These are phyloP conservation scores for Eucalyptus sp. DNA, from an alignment of 345 rosid species.

Conservation along the genomic window DNA sequence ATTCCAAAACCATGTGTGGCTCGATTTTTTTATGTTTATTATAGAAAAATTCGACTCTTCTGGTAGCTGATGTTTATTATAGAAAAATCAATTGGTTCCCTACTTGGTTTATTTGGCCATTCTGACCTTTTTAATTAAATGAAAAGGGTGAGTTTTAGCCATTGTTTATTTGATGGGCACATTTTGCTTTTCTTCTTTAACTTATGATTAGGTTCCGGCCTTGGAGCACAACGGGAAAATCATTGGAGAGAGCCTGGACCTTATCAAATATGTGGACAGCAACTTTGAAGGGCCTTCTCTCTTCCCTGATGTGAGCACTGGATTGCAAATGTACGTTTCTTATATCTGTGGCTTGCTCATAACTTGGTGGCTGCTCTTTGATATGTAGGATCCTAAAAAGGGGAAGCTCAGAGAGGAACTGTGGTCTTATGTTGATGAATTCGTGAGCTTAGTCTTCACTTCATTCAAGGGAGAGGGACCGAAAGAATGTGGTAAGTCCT, in stretches of 20 bases:
- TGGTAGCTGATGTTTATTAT: neutral
- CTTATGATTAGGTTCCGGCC: slow-evolving; percentile 55
- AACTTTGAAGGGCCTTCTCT: slow-evolving; percentile 85
- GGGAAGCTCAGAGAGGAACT: slow-evolving; percentile 53
- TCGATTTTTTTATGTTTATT: neutral
- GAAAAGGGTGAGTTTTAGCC: neutral
- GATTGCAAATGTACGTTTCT: neutral
- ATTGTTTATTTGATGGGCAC: neutral
- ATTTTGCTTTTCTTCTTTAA: neutral
- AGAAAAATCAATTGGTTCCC: neutral
- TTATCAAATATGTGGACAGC: slow-evolving; percentile 63
- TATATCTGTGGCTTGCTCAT: neutral
- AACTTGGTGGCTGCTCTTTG: neutral
- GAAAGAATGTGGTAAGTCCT: slow-evolving; percentile 41
- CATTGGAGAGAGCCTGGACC: slow-evolving; percentile 81
- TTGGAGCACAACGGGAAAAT: slow-evolving; percentile 87
- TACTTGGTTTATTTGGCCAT: neutral
- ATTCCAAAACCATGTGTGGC: neutral
- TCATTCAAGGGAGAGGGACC: slow-evolving; percentile 57
- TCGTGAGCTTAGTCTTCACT: slow-evolving; percentile 11
- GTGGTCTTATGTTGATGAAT: slow-evolving; percentile 46
- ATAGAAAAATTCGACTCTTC: neutral
- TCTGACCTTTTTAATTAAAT: neutral
- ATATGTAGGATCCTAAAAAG: slow-evolving; percentile 55
- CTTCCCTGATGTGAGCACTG: slow-evolving; percentile 33